These are phyloP conservation scores for Biscogniauxia sp. DNA, from an alignment of 2,329 filamentous ascomycete genomes.

Conservation along the genomic window DNA sequence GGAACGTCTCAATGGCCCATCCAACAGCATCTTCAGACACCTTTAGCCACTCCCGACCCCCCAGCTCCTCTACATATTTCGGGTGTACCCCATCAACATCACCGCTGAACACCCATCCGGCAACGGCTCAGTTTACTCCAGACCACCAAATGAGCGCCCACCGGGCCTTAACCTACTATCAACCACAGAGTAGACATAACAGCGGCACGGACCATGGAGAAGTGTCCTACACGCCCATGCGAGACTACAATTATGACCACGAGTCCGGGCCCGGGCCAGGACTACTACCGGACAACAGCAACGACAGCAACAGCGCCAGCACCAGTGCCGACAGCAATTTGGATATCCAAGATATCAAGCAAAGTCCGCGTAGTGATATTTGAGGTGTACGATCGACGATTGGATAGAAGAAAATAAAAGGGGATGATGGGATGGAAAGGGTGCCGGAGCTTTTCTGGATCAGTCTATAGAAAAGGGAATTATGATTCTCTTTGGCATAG, in stretches of 20 bases:
- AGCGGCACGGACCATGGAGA: not conserved
- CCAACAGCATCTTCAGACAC: not conserved
- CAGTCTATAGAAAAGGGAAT: too few relatives aligned
- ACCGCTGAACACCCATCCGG: conserved; percentile 2
- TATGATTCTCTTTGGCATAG: too few relatives aligned
- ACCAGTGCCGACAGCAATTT: not conserved
- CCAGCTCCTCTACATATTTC: not conserved
- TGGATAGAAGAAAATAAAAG: not conserved
- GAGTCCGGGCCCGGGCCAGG: too few relatives aligned
- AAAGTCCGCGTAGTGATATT: not conserved
- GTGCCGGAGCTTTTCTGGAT: too few relatives aligned
- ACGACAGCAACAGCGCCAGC: too few relatives aligned
- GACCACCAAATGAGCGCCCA: not conserved
- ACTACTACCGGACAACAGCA: not conserved
- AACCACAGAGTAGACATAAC: not conserved
- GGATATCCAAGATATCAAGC: not conserved
- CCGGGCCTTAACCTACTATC: not conserved
- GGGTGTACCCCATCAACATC: conserved; percentile 8
- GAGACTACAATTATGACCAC: not conserved
- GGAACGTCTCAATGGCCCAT: not conserved
- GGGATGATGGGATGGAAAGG: too few relatives aligned
- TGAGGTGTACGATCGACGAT: not conserved
- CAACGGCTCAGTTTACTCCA: not conserved
- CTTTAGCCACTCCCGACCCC: conserved; percentile 1
- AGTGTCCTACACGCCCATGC: not conserved